Base-by-base conservation (phyloP, 2,329 filamentous ascomycete species). In the Chalaropsis thielavioides region DNA sequence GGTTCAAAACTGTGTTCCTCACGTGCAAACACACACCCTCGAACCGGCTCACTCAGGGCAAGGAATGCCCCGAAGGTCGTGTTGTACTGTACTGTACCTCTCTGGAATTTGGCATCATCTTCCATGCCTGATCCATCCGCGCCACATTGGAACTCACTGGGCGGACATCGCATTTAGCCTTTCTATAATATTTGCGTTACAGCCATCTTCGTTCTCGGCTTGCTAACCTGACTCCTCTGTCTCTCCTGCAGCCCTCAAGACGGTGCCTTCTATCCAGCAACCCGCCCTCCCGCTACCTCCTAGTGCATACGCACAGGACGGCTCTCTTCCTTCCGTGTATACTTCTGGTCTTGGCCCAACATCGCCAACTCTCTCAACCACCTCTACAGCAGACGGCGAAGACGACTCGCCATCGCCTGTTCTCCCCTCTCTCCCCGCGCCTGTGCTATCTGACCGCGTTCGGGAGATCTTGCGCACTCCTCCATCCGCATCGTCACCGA, bases 291-390 rank as follows among this genome's bases (percentile, higher is more conserved):
- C 76, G 72, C 74, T 76, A 74, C 78, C 80, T 80, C 81, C 81
- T 82, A 76, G 80, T 84, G 82, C 82, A 72, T 71, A 75, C 72
- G 81, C 82, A 81, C 82, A 80, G 81, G 82, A 83, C 78, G 79
- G 79, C 74, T 71, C 70, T 70, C 73, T 68, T 70, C 71, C 70
- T 72, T 72, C 71, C 72, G 72, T 72, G 72, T 72, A 67, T 68
- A 35, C 51, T 38, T 2, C 27, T 17, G 24, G 10, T 19, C 15
- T 19, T 58, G n/a, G 76, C 24, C 43, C 78, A 67, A 74, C 72
- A 65, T 86, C 83, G 63, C 83, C 84, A 66, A 79, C 83, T 63
- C 77, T 86, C 66, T 87, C 84, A 64, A 81, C 79, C 67, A 78
- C 81, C 58, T 86, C 84, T 49, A 87, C 84, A 49, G 81, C 82